Evolutionary conservation across 2,329 filamentous ascomycete species (phyloP), one percentile per base, ranked within the genome.

Genomic region (Claviceps spartinae): DNA sequence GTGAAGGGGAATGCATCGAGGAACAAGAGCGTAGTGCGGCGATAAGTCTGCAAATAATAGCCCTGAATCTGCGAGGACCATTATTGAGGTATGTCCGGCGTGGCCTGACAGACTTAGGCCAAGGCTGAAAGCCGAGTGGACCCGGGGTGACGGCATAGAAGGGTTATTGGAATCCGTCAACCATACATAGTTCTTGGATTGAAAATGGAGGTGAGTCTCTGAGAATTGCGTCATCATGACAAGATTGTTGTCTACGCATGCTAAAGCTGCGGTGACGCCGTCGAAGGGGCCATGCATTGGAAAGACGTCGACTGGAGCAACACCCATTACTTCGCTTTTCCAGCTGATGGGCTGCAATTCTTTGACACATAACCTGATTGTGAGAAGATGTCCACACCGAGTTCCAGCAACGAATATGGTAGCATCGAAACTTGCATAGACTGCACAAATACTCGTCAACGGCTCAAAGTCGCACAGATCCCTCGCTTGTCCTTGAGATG

Each of bases 21-120:
- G 74, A 4, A 81, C 72, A 3, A 72, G 67, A 5, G 71, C 70
- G 13, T 68, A 59, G 30, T 68, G 65, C 5, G 65, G 60, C 52
- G 75, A 70, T 45, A 83, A 61, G 46, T 79, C 74, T 4, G 76
- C 72, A 38, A 84, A 60, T 22, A 81, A 65, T 36, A 84, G 63
- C 13, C 68, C 69, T 8, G 71, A 64, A 4, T 72, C 74, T 2
- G 76, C 66, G 38, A 80, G 63, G 54, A 83, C 63, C 42, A 79
- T 64, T 24, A 81, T 55, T 9, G 71, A 69, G 18, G 67, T 65
- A 38, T 72, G 67, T 9, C 69, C 68, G 4, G 59, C 49, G 37
- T 62, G 58, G 13, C 65, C 66, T 2, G 69, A 69, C 16, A 77
- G 58, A 36, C 67, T 65, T 43, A 65, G 57, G 8, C 62, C 59